Conservation (phyloP, 1,139 yeast species). For the Diutina siamensis region DNA sequence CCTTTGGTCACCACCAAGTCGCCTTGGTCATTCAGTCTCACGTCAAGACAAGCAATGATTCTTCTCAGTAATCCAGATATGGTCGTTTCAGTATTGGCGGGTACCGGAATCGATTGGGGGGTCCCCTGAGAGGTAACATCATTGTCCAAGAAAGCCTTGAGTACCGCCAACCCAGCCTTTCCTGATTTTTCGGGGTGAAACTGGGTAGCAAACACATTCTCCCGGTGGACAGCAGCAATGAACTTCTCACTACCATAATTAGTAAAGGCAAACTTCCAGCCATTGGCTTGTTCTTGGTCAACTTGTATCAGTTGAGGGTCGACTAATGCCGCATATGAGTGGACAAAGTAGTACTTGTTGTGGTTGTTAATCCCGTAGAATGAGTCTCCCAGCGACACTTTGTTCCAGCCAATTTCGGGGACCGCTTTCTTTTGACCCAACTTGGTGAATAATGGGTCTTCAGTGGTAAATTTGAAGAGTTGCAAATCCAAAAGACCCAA, state of each 20-base stretch:
- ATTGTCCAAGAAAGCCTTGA: constrained; percentile 59
- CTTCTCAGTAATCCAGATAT: constrained; percentile 73
- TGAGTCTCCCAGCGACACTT: constrained; percentile 19
- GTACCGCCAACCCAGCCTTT: constrained; percentile 67
- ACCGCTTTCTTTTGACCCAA: constrained; percentile 48
- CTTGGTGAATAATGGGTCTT: constrained; percentile 20
- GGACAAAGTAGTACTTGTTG: constrained; percentile 84
- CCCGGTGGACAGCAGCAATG: constrained; percentile 71
- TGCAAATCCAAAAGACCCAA: constrained; percentile 37
- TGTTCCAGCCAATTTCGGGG: constrained; percentile 95
- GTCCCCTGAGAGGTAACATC: constrained; percentile 10
- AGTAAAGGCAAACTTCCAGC: constrained; percentile 73
- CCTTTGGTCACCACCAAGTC: constrained; percentile 97
- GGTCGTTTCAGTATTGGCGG: constrained; percentile 30
- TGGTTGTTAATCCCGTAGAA: constrained; percentile 54
- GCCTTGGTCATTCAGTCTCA: constrained; percentile 87
- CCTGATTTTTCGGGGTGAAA: constrained; percentile 98
- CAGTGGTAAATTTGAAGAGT: constrained; percentile 46
- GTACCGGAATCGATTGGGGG: constrained; percentile 9
- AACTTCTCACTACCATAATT: constrained; percentile 71
- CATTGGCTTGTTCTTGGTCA: constrained; percentile 25
- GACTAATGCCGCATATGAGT: constrained; percentile 74
- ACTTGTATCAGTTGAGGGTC: constrained; percentile 15
- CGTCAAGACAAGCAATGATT: constrained; percentile 91
- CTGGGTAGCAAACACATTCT: constrained; percentile 84